Evolutionary conservation across 2,329 filamentous ascomycete genomes (phyloP), one percentile per base, ranked within the genome.

Genomic region (Akanthomyces muscarius): DNA sequence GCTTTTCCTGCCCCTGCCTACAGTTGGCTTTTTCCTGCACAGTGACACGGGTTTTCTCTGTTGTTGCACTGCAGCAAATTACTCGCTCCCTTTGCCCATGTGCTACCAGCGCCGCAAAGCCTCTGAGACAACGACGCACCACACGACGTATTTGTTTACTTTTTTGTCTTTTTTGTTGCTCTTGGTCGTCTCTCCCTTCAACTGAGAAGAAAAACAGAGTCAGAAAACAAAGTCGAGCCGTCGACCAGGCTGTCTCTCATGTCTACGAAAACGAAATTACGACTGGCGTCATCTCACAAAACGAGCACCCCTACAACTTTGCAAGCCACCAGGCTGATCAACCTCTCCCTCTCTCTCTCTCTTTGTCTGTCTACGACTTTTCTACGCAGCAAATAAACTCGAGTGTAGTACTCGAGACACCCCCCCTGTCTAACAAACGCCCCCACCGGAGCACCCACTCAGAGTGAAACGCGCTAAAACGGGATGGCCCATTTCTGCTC

Each of bases 401-500:
- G 45, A 23, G 3, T 48, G 45, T 30, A 30, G 28, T 30, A 30
- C 45, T 50, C 25, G 11, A 18, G 18, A 21, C 47, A 21, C 42
- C n/a, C 47, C 25, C 47, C 38, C 38, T 36, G 16, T 28, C 45
- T 18, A 11, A n/a, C 42, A 48, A 47, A 50, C 56, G 16, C 56
- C 56, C 45, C 56, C 45, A 48, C 36, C 57, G 14, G 23, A 25
- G 36, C 47, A 28, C 47, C 47, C 28, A 51, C 33, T 52, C 57
- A 50, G 28, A 11, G 21, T 62, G 60, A 62, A 62, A 62, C 60
- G 60, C 60, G 51, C 60, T 62, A 62, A 62, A 30, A 55, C 36
- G 36, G 28, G 23, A 28, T 41, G 30, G 33, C 16, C 44, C 33
- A 38, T 30, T 48, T 36, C 44, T 38, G 0, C 38, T 30, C 18